Evolutionary conservation across 1,284 basidiomycete genomes (phyloP).

Genomic region (Ustilago crameri): DNA sequence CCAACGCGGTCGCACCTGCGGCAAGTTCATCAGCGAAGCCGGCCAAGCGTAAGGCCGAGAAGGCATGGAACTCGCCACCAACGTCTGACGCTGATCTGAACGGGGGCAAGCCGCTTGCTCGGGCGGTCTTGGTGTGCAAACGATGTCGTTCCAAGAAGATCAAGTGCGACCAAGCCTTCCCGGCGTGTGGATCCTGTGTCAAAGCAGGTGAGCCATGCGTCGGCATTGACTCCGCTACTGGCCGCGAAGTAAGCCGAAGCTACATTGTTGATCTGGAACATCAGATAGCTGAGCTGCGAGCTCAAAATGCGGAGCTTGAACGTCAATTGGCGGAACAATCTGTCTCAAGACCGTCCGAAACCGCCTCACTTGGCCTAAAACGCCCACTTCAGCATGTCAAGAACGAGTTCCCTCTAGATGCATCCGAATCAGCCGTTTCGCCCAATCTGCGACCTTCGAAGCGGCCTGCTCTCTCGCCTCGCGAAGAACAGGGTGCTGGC

Average conservation of each 20-base stretch:
- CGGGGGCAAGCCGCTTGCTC: slow-evolving; percentile 38
- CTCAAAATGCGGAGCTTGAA: slow-evolving; percentile 44
- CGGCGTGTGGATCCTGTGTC: slow-evolving; percentile 51
- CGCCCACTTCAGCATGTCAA: slow-evolving; percentile 39
- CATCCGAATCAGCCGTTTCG: slow-evolving; percentile 19
- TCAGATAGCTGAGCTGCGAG: slow-evolving; percentile 34
- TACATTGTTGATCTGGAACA: slow-evolving; percentile 50
- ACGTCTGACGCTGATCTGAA: slow-evolving; percentile 13
- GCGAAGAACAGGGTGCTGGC: slow-evolving; percentile 1
- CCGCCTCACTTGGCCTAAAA: slow-evolving; percentile 14
- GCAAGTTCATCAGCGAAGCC: slow-evolving; percentile 10
- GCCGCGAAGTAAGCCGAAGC: slow-evolving; percentile 48
- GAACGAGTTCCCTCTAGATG: slow-evolving; percentile 25
- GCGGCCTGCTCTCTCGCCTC: slow-evolving; percentile 20
- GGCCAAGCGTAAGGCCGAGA: slow-evolving; percentile 31
- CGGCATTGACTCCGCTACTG: slow-evolving; percentile 49
- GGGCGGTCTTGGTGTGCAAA: slow-evolving; percentile 48
- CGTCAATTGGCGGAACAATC: slow-evolving; percentile 15
- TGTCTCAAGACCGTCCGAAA: slow-evolving; percentile 5
- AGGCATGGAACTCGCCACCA: slow-evolving; percentile 11
- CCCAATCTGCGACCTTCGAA: slow-evolving; percentile 22
- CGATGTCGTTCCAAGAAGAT: slow-evolving; percentile 52
- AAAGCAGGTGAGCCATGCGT: slow-evolving; percentile 48
- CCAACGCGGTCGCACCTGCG: slow-evolving; percentile 1
- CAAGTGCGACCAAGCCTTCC: slow-evolving; percentile 52